phyloP scores from a whole-genome alignment of 2,329 filamentous ascomycete species.

The Phaeomoniella chlamydospora region DNA sequence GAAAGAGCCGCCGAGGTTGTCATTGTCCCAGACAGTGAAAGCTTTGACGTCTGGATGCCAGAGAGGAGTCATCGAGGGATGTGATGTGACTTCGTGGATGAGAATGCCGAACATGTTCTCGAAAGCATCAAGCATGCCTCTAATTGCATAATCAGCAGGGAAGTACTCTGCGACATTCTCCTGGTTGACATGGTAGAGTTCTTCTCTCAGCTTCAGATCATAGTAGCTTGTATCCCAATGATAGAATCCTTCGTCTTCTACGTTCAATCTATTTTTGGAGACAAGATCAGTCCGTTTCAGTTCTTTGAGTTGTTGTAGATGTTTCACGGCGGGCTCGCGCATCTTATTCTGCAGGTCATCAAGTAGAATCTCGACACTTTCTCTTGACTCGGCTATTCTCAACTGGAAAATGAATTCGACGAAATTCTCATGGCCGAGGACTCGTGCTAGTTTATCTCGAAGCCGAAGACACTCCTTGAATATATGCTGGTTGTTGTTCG shows the following conservation, averaged over 20 bases:
- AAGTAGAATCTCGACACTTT: slow-evolving; percentile 59
- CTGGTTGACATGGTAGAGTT: slow-evolving; percentile 68
- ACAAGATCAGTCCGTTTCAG: slow-evolving; percentile 59
- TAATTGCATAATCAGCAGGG: slow-evolving; percentile 58
- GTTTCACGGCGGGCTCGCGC: slow-evolving; percentile 53
- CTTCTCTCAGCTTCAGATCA: slow-evolving; percentile 64
- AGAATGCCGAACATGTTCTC: slow-evolving; percentile 68
- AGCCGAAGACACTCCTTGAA: slow-evolving; percentile 64
- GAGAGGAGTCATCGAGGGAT: slow-evolving; percentile 41
- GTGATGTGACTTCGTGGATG: slow-evolving; percentile 51
- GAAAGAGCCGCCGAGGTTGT: slow-evolving; percentile 50
- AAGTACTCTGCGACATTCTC: slow-evolving; percentile 74
- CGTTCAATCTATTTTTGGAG: slow-evolving; percentile 25
- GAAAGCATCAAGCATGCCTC: slow-evolving; percentile 70
- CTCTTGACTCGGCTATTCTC: slow-evolving; percentile 71
- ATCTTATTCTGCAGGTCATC: slow-evolving; percentile 54
- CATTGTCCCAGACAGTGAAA: slow-evolving; percentile 64
- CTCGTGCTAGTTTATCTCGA: slow-evolving; percentile 62
- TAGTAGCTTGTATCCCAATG: slow-evolving; percentile 76
- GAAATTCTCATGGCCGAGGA: slow-evolving; percentile 65
- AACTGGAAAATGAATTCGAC: slow-evolving; percentile 63
- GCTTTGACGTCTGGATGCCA: slow-evolving; percentile 78
- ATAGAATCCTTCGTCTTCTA: slow-evolving; percentile 53
- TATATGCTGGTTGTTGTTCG: slow-evolving; percentile 55
- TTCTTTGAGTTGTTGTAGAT: slow-evolving; percentile 54